Evolutionary conservation across 805 yeast species (phyloP), one percentile per base, ranked within the genome.

Genomic region (Candida rishiriensis): DNA sequence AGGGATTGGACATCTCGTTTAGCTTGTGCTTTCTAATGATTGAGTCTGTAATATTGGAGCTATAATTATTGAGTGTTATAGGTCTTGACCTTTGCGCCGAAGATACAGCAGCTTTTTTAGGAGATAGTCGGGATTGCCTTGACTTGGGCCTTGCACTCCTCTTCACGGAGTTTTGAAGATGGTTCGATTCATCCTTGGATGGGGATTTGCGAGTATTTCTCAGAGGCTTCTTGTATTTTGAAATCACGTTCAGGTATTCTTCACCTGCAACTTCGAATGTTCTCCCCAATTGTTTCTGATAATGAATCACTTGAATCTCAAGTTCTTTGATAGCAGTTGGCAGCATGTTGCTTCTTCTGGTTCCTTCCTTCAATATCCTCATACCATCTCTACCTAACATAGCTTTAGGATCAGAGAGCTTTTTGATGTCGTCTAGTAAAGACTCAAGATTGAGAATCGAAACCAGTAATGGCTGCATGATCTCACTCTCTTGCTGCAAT

Each of bases 321-420:
- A 91, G 63, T 1, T 70, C 75, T 3, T 67, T 63, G 10, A 87
- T 64, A 0, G 85, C 70, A 32, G 70, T 68, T 0, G 98, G 98
- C 52, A 87, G 67, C 52, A 76, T 76, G 56, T 79, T 79, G n/a
- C 76, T 65, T 8, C 90, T 70, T 42, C 76, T 75, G 52, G 83
- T 83, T 43, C 97, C 99, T 45, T 83, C 76, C 45, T 85, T 70
- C 46, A 91, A 67, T 18, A 90, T 83, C 48, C 81, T 83, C 50
- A 91, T 90, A 2, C 89, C 83, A 54, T 85, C 82, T 56, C 86
- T 78, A 49, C 84, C 78, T 38, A 85, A 63, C 36, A 90, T 70
- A 49, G 98, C 73, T 0, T 91, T 80, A 0, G 97, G 18, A 30
- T 30, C 33, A 30, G 33, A 30, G 14, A 30, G 33, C 14, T 30